phyloP scores from a whole-genome alignment of 768 basidiomycete genomes.

The Russula abietina region DNA sequence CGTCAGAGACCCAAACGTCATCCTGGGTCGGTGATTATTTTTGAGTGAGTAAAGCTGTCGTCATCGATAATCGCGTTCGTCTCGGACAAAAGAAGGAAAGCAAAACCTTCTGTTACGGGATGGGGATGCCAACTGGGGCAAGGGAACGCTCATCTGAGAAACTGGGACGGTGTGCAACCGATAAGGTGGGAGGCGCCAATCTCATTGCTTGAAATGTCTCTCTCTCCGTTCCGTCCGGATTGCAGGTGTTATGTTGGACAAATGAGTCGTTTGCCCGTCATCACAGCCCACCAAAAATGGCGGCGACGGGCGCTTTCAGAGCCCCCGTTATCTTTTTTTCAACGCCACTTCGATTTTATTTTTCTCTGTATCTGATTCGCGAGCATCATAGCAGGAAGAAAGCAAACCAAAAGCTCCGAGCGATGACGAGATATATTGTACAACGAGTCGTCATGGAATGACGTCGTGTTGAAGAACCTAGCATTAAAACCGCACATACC shows the following conservation, averaged over 20 bases:
- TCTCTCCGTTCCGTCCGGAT: not conserved
- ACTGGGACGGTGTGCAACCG: not conserved
- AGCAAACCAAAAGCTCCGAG: not conserved
- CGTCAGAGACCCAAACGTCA: constrained; percentile 10
- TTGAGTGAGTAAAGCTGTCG: not conserved
- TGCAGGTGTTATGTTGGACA: not conserved
- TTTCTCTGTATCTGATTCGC: not conserved
- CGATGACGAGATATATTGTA: not conserved
- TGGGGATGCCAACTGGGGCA: not conserved
- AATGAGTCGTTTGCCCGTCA: too few species aligned
- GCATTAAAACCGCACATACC: not conserved
- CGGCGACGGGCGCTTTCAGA: not conserved
- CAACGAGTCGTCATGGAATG: not conserved
- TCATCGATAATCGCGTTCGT: not conserved
- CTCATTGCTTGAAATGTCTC: not conserved
- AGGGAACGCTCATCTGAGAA: not conserved
- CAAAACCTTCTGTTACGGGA: not conserved
- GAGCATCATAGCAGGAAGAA: not conserved
- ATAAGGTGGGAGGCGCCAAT: constrained; percentile 7
- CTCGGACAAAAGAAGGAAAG: not conserved
- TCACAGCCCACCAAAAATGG: not conserved
- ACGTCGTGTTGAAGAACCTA: not conserved
- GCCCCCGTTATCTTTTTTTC: not conserved
- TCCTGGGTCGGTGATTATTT: not conserved
- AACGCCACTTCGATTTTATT: not conserved